Conservation (phyloP, 2,329 filamentous ascomycete genomes). For the Aspergillus fijiensis region DNA sequence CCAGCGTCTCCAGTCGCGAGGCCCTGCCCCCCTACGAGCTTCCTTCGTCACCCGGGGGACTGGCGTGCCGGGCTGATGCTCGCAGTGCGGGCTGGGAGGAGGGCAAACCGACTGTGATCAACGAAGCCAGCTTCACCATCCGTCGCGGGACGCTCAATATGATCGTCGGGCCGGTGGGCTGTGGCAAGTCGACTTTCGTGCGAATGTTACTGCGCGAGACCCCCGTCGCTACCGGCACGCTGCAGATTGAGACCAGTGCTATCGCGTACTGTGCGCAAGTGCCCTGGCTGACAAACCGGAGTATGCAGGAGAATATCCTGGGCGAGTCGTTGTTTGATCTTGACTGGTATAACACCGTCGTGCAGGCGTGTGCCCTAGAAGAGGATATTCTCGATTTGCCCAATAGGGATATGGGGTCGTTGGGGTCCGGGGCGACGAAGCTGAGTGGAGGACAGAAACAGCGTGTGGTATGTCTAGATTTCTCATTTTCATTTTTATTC, state of each 20-base stretch:
- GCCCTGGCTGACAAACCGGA: conserved; percentile 19
- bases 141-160: conserved; percentile 18
- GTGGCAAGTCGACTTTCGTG: conserved; percentile 21
- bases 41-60: too few species aligned
- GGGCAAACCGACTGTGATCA: conserved; percentile 21
- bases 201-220: conserved; percentile 20
- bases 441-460: conserved; percentile 32
- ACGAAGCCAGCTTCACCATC: conserved; percentile 22
- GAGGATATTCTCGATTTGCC: conserved; percentile 24
- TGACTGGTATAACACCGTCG: conserved; percentile 27
- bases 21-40: too few species aligned
- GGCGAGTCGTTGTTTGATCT: conserved; percentile 20
- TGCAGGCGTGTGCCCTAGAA: conserved; percentile 24
- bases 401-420: conserved; percentile 20
- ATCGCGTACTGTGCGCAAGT: conserved; percentile 16
- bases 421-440: conserved; percentile 25
- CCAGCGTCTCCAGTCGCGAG: too few species aligned
- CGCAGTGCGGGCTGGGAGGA: conserved; percentile 2
- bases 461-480: conserved; percentile 14
- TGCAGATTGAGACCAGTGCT: not conserved
- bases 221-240: conserved; percentile 1
- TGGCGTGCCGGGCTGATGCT: not conserved
- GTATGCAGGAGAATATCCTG: conserved; percentile 22
- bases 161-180: conserved; percentile 28
- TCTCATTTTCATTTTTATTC: too few species aligned